Evolutionary conservation across 148 eudicot species (phyloP).

Genomic region (Camellia sinensis): DNA sequence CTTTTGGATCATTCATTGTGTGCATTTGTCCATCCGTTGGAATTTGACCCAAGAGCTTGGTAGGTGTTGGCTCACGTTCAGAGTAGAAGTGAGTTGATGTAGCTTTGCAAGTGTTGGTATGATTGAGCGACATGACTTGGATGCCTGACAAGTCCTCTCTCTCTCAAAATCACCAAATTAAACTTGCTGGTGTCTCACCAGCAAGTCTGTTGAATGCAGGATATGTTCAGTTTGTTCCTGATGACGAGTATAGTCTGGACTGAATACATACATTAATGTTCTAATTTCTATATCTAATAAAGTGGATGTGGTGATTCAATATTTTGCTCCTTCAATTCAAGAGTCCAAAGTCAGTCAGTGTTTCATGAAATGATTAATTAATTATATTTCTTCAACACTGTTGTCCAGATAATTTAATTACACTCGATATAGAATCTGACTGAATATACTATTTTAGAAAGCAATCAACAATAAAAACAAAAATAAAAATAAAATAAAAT

Average conservation of each 20-base stretch:
- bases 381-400: neutral
- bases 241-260: too few species aligned
- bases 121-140: slow-evolving; percentile 40
- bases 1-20: slow-evolving; percentile 34
- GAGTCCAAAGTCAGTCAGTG: too few species aligned
- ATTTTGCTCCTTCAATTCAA: too few species aligned
- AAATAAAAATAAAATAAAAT: too few species aligned
- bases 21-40: slow-evolving; percentile 47
- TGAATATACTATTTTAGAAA: neutral
- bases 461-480: neutral
- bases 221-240: too few species aligned
- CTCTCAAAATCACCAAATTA: slow-evolving; percentile 36
- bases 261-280: too few species aligned
- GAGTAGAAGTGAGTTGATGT: slow-evolving; percentile 19
- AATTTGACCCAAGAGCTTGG: slow-evolving; percentile 40
- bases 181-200: slow-evolving; percentile 35
- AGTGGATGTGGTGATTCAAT: too few species aligned
- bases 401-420: slow-evolving; percentile 9
- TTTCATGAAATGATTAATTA: too few species aligned
- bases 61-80: slow-evolving; percentile 42
- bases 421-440: neutral
- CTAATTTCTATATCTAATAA: too few species aligned
- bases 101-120: slow-evolving; percentile 40
- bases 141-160: slow-evolving; percentile 45
- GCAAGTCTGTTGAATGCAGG: slow-evolving; percentile 21